These are phyloP conservation scores for Solanum dulcamara DNA, from an alignment of 257 asterid genomes.

Conservation along the genomic window DNA sequence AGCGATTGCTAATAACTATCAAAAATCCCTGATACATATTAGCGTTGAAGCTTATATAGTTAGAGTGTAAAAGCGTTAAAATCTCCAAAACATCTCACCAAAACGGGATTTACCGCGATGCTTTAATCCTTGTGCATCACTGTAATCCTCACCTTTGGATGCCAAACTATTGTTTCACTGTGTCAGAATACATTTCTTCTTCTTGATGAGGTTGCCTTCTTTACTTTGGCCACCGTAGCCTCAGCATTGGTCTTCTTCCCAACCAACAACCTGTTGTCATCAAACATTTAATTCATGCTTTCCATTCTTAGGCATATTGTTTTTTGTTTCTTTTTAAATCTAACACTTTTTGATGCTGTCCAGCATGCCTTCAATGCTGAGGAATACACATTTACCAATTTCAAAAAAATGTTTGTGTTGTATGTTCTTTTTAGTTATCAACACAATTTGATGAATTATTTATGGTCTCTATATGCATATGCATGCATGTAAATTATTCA, in stretches of 20 bases:
- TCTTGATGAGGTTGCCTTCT: neutral
- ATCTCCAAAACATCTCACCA: neutral
- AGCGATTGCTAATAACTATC: neutral
- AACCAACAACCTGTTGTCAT: neutral
- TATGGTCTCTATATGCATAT: neutral
- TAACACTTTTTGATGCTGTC: neutral
- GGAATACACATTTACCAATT: too few relatives aligned
- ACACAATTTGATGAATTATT: neutral
- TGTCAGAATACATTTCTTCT: neutral
- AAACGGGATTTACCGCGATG: neutral
- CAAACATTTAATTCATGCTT: neutral
- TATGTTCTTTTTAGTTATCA: neutral
- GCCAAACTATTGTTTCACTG: neutral
- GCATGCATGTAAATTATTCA: neutral
- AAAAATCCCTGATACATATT: neutral
- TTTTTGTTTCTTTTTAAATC: neutral
- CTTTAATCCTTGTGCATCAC: neutral
- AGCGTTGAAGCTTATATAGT: neutral
- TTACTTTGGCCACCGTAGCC: neutral
- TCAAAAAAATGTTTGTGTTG: neutral
- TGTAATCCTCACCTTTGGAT: neutral
- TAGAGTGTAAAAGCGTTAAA: neutral
- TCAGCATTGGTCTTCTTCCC: neutral
- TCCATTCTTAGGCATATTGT: neutral
- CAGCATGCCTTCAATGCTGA: neutral